Base-by-base conservation (phyloP, 306 rosid species). In the Cucumis hystrix region DNA sequence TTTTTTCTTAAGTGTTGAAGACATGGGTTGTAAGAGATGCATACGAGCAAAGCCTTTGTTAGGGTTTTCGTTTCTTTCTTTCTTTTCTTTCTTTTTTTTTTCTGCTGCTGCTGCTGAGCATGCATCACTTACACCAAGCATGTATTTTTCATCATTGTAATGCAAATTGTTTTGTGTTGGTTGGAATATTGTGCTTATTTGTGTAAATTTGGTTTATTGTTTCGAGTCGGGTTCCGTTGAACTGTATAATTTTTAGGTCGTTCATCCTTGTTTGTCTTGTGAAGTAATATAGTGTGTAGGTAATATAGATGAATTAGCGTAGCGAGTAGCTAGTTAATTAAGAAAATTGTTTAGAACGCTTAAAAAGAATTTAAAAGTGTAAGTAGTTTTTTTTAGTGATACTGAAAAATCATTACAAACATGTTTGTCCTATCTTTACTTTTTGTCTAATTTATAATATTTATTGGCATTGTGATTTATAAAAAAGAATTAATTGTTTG, bases 1-100 rank as follows among this genome's bases (percentile, higher is more conserved):
- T 41, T 13, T 14, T 43, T 75, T 49, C 25, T 49, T 75, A 33
- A 37, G 61, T 82, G 84, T 63, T 80, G 25, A 71, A 77, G 85
- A 84, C 91, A 78, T 89, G 93, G 93, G 96, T 83, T 93, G 98
- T 93, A 93, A 93, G 97, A 87, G 96, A 89, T 89, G 98, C 98
- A 93, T 93, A 91, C 97, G 28, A 72, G 61, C 60, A 72, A 49
- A 72, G 88, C 85, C 85, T 90, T 83, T 81, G 89, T 79, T 45
- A 63, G 41, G 70, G 79, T 69, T 81, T 71, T 68, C 55, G 73
- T 11, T 74, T 63, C 35, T 41, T 74, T 80, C 67, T 65, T 80
- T 73, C 55, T 61, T 51, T 28, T 80, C 67, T 65, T 79, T 73
- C 55, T 61, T 51, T 60, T 61, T 51, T 2, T 74, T 63, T 43